Conservation (phyloP, 2,329 filamentous ascomycete species). For the Elsinoe ampelina region DNA sequence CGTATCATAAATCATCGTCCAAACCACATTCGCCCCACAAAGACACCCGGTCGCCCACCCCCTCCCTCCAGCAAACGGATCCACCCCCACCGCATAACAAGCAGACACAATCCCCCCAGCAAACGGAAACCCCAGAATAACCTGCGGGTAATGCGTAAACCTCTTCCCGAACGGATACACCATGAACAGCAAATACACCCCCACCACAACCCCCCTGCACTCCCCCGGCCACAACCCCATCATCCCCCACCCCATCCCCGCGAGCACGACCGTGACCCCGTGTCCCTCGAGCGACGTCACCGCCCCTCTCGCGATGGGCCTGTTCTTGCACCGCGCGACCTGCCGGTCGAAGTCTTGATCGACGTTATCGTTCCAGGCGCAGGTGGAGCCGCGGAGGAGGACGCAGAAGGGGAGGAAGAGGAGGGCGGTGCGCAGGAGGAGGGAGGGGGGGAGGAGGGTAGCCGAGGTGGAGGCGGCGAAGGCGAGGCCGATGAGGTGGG, state of each 20-base stretch:
- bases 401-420: constrained; percentile 29
- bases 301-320: constrained; percentile 32
- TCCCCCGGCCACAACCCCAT: constrained; percentile 37
- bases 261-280: constrained; percentile 31
- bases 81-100: not conserved
- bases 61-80: not conserved
- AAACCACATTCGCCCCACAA: constrained; percentile 20
- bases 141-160: constrained; percentile 45
- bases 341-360: constrained; percentile 46
- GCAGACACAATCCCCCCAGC: constrained; percentile 27
- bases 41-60: constrained; percentile 18
- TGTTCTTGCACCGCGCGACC: constrained; percentile 42
- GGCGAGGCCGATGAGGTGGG: constrained; percentile 36
- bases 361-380: constrained; percentile 48
- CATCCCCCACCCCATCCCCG: constrained; percentile 34
- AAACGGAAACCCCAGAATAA: constrained; percentile 43
- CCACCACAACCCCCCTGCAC: constrained; percentile 35
- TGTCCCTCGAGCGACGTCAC: constrained; percentile 9
- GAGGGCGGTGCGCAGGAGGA: constrained; percentile 20
- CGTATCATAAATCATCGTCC: constrained; percentile 29
- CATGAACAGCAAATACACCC: constrained; percentile 31
- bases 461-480: constrained; percentile 37
- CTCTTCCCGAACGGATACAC: constrained; percentile 46
- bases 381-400: constrained; percentile 41
- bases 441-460: not conserved